Conservation (phyloP, 208 protist species). For the Wallacemonas sp. region DNA sequence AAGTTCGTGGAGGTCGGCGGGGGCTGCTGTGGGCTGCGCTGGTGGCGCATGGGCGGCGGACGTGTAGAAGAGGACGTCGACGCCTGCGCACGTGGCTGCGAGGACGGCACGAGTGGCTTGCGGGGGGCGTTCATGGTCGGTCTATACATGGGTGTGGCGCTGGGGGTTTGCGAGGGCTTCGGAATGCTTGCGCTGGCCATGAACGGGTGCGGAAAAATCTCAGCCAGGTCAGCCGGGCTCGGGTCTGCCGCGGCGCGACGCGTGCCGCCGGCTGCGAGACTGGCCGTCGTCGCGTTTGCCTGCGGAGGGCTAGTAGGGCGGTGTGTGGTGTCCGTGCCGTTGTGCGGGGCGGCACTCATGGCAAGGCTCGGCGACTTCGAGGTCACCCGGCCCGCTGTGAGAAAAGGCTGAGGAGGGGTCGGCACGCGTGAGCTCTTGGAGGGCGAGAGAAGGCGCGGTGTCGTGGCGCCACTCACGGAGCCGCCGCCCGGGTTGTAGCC, state of each 20-base stretch:
- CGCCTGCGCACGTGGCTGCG: conserved; percentile 8
- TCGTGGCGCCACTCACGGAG: neutral
- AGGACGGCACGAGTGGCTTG: conserved; percentile 11
- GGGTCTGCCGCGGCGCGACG: neutral
- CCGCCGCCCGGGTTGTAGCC: neutral
- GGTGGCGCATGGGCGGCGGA: conserved; percentile 15
- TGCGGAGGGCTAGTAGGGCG: neutral
- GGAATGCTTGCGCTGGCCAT: conserved; percentile 23
- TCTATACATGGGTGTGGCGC: conserved; percentile 6
- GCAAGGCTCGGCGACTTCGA: neutral
- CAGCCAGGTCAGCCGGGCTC: conserved; percentile 20
- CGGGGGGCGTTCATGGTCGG: conserved; percentile 7
- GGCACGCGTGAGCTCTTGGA: neutral
- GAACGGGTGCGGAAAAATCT: conserved; percentile 84
- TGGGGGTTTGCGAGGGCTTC: neutral
- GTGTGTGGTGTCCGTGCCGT: neutral
- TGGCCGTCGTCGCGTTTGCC: neutral
- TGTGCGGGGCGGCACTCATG: neutral
- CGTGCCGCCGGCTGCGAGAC: conserved; percentile 1
- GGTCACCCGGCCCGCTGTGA: neutral
- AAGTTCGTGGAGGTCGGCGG: neutral
- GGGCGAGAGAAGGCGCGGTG: neutral
- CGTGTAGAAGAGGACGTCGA: neutral
- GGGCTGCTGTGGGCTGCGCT: neutral
- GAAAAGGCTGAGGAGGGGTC: neutral